A percentile compares a stretch with the other conserved stretches of the same genome.
phyloP scores from a whole-genome alignment of 1,284 basidiomycete genomes.

The Paramarasmius palmivorus region DNA sequence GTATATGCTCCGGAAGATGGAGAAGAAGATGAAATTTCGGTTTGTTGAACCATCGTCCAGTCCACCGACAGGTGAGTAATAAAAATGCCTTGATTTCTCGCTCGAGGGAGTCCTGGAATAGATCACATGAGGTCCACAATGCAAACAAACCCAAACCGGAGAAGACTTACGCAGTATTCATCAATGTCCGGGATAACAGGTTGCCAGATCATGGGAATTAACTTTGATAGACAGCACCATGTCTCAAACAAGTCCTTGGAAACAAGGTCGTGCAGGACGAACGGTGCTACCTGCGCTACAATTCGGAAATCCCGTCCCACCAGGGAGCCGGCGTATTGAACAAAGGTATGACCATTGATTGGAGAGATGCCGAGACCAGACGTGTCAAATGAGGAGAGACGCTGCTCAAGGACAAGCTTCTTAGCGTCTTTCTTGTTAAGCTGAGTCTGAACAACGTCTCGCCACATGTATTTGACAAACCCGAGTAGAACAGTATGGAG shows the following conservation, averaged over 20 bases:
- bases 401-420: slow-evolving; percentile 15
- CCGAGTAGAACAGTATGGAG: slow-evolving; percentile 22
- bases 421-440: slow-evolving; percentile 19
- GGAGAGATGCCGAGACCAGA: slow-evolving; percentile 28
- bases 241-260: slow-evolving; percentile 18
- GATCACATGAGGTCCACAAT: not conserved
- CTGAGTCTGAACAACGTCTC: slow-evolving; percentile 26
- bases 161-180: slow-evolving; percentile 26
- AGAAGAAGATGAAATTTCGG: slow-evolving; percentile 38
- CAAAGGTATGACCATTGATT: slow-evolving; percentile 30
- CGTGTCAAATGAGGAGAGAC: slow-evolving; percentile 27
- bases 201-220: slow-evolving; percentile 36
- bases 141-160: not conserved
- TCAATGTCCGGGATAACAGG: slow-evolving; percentile 33
- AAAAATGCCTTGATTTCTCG: slow-evolving; percentile 31
- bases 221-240: slow-evolving; percentile 31
- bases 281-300: slow-evolving; percentile 36
- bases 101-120: slow-evolving; percentile 19
- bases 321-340: slow-evolving; percentile 34
- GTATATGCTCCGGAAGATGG: slow-evolving; percentile 32
- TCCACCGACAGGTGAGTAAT: slow-evolving; percentile 24
- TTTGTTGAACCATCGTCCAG: slow-evolving; percentile 37
- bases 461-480: slow-evolving; percentile 26
- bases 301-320: slow-evolving; percentile 34
- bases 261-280: slow-evolving; percentile 34